Evolutionary conservation across 768 basidiomycete species (phyloP), one percentile per base, ranked within the genome.

Genomic region (Mycena alexandri): DNA sequence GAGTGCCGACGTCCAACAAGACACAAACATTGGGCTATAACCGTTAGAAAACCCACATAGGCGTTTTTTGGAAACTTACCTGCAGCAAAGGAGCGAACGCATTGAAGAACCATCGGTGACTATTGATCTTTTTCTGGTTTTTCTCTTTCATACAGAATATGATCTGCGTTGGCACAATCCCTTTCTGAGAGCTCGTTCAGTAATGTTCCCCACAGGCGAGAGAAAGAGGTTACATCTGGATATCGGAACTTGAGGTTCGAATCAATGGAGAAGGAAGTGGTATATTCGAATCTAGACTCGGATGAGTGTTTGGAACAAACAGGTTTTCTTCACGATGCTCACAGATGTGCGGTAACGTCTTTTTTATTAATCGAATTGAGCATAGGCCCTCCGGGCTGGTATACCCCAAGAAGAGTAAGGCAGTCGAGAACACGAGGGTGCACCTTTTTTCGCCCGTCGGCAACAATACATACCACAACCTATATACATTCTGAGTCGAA

Each of bases 111-210:
- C 95, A 96, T 38, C 92, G 84, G 72, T 96, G 95, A 8, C 93
- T 94, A 79, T 96, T 97, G 78, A 98, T 96, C 82, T 97, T 97
- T 82, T 96, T 96, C 77, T 94, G 93, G 75, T 97, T 97, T 80
- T 93, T 90, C 81, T 95, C 93, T 75, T 95, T 96, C 63, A 94
- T 85, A 76, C 93, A 96, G 80, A 97, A 97, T 67, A 97, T 91
- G 73, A 98, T 79, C 71, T 98, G 97, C 7, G 98, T 91, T 10
- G 97, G 97, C 5, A 96, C 90, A 46, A 90, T 82, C 2, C 93
- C 93, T 71, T 87, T 89, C 72, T 94, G 21, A 11, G 17, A 50
- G n/a, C 1, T 48, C 2, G 41, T 63, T 55, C 34, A 67, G 48
- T 14, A 19, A 22, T 29, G 24, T 13, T 19, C 22, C 17, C 21